Evolutionary conservation across 2,329 filamentous ascomycete genomes (phyloP), one percentile per base, ranked within the genome.

Genomic region (Cytospora piceicola): DNA sequence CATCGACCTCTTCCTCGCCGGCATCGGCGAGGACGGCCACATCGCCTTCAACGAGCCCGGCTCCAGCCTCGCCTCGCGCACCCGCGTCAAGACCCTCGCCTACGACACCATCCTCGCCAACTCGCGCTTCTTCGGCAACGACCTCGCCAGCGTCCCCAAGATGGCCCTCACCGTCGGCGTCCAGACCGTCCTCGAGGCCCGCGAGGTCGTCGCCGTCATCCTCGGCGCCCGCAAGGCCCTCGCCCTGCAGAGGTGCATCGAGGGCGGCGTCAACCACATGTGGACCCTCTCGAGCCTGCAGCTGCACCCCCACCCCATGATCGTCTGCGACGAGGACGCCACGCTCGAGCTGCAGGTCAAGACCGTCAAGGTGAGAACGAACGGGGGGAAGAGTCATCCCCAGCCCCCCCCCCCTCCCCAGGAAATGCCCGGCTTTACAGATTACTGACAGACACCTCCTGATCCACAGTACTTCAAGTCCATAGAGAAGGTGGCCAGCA

Each of bases 21-120:
- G 90, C 27, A 90, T 93, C 56, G 90, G 90, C 34, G 86, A 89
- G 27, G 90, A 94, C 73, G 90, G 90, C 15, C 90, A 94, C 77
- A 90, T 93, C 69, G 90, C 90, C 17, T 93, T 93, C 82, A 93
- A 93, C 77, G 90, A 93, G 78, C 90, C 90, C 6, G 90, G 90
- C 14, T 91, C 88, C 7, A 90, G 87, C 61, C 79, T 93, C 58
- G 83, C 82, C 68, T 90, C 88, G 62, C 83, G 89, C 52, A 93
- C 90, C 2, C 82, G 90, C 61, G 89, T 93, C 71, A 93, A 93
- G 83, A 92, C 90, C 1, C 80, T 93, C 58, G 89, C 90, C 32
- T 91, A 91, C 74, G 90, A 93, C 76, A 93, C 90, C 49, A 90
- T 92, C 65, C 78, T 91, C 1, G 90, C 89, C 59, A 93, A 93